phyloP scores from a whole-genome alignment of 108 stramenopile genomes.

The Poteriospumella lacustris region DNA sequence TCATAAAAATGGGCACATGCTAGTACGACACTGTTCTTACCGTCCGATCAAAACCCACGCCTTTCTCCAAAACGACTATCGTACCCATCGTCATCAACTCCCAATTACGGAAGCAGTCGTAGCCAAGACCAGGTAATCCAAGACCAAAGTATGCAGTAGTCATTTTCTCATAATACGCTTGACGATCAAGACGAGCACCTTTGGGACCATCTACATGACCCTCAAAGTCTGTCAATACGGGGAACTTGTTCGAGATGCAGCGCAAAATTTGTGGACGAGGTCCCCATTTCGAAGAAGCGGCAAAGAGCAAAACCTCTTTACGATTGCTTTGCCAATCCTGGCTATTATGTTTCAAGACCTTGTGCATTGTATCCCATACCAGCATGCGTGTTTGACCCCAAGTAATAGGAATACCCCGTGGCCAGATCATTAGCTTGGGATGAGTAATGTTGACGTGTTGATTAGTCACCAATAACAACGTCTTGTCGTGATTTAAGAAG shows the following conservation, averaged over 20 bases:
- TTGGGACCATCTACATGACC: conserved; percentile 12
- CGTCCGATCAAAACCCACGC: conserved; percentile 31
- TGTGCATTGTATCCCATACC: conserved; percentile 17
- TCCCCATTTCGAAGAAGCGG: conserved; percentile 27
- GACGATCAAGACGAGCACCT: conserved; percentile 4
- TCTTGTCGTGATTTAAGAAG: conserved; percentile 32
- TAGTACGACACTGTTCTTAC: not conserved
- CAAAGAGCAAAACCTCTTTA: conserved; percentile 5
- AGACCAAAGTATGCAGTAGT: conserved; percentile 18
- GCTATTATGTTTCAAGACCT: not conserved
- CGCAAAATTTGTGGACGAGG: conserved; percentile 20
- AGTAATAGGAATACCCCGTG: conserved; percentile 28
- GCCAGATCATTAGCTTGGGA: conserved; percentile 21
- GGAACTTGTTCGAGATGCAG: conserved; percentile 20
- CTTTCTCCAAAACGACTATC: conserved; percentile 22
- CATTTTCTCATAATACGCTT: conserved; percentile 24
- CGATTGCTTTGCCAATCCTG: conserved; percentile 2
- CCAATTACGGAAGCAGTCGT: conserved; percentile 30
- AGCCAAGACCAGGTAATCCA: conserved; percentile 25
- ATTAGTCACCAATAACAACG: conserved; percentile 24
- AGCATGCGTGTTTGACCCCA: conserved; percentile 20
- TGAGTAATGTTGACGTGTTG: conserved; percentile 25
- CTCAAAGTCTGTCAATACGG: conserved; percentile 15
- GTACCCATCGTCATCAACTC: conserved; percentile 26
- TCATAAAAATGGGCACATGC: not conserved